These are phyloP conservation scores for Jatropha curcas DNA, from an alignment of 345 rosid species.

Conservation along the genomic window DNA sequence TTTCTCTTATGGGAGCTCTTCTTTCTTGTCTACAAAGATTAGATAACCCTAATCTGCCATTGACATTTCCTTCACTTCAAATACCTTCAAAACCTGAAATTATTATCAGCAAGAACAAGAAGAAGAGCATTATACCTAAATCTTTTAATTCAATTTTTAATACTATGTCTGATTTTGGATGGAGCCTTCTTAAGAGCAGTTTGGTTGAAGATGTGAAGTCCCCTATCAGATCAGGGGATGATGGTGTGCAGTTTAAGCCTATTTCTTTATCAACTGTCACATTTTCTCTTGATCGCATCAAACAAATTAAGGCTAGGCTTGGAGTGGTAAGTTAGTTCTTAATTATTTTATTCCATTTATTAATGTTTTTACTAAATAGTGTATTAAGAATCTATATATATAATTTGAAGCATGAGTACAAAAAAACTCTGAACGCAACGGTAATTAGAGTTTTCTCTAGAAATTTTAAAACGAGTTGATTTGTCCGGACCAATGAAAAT, in stretches of 20 bases:
- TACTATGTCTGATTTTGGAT: constrained; percentile 37
- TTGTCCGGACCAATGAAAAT: too few species aligned
- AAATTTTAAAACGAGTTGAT: too few species aligned
- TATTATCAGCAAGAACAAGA: background rate
- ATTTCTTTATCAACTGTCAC: constrained; percentile 23
- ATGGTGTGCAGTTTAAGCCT: constrained; percentile 40
- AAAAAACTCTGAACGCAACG: too few species aligned
- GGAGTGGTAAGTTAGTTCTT: constrained; percentile 33
- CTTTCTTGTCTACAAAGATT: constrained; percentile 54
- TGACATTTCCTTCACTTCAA: constrained; percentile 40
- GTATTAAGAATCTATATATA: too few species aligned
- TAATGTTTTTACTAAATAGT: too few species aligned
- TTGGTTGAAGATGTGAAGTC: constrained; percentile 36
- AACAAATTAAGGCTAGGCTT: constrained; percentile 38
- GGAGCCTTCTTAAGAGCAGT: constrained; percentile 45
- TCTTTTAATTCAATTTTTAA: constrained; percentile 19
- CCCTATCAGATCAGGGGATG: constrained; percentile 36
- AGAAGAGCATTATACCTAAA: background rate
- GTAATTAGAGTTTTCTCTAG: too few species aligned
- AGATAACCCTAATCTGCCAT: constrained; percentile 43
- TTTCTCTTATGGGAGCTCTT: constrained; percentile 54
- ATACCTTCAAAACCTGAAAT: background rate
- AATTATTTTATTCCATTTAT: background rate
- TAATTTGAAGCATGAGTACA: too few species aligned
- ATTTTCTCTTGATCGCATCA: constrained; percentile 41